Evolutionary conservation across 2,329 filamentous ascomycete species (phyloP).

Genomic region (Fusarium devonianum): DNA sequence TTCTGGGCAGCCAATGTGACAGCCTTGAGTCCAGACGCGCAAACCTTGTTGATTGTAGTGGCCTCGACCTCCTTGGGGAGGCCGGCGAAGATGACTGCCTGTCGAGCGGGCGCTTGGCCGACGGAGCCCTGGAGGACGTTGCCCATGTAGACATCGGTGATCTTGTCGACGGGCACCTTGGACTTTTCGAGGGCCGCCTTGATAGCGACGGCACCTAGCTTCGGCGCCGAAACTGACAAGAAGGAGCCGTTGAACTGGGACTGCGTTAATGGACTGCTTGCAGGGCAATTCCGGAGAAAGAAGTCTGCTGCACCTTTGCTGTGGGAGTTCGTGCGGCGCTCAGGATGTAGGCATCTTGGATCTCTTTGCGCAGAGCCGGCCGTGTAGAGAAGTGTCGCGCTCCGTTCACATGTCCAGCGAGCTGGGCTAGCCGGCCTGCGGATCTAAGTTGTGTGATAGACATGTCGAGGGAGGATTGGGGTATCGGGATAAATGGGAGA

Average conservation of each 20-base stretch:
- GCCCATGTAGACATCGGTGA: constrained; percentile 96
- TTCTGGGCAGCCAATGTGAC: constrained; percentile 91
- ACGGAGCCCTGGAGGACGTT: constrained; percentile 86
- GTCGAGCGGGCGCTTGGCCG: constrained; percentile 90
- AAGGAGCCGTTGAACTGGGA: constrained; percentile 92
- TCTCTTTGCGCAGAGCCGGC: constrained; percentile 63
- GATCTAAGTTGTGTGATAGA: constrained; percentile 45
- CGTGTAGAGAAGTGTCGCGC: constrained; percentile 57
- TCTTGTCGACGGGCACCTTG: constrained; percentile 77
- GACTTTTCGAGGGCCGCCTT: constrained; percentile 90
- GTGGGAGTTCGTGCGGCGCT: constrained; percentile 90
- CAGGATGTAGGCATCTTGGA: constrained; percentile 93
- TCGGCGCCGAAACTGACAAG: constrained; percentile 80
- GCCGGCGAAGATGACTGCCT: constrained; percentile 88
- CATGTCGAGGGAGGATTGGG: constrained; percentile 23
- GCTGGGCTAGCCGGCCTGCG: constrained; percentile 45
- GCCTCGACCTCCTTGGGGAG: constrained; percentile 83
- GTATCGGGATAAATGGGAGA: constrained; percentile 12
- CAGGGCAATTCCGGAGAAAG: neutral
- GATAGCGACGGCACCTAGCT: constrained; percentile 89
- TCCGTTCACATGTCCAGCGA: constrained; percentile 51
- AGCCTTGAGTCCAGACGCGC: constrained; percentile 92
- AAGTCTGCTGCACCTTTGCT: constrained; percentile 69
- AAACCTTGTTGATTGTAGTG: constrained; percentile 97
- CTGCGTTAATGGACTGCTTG: constrained; percentile 1